Conservation (phyloP, 192 early-diverging fungal species). For the Backusella circina region DNA sequence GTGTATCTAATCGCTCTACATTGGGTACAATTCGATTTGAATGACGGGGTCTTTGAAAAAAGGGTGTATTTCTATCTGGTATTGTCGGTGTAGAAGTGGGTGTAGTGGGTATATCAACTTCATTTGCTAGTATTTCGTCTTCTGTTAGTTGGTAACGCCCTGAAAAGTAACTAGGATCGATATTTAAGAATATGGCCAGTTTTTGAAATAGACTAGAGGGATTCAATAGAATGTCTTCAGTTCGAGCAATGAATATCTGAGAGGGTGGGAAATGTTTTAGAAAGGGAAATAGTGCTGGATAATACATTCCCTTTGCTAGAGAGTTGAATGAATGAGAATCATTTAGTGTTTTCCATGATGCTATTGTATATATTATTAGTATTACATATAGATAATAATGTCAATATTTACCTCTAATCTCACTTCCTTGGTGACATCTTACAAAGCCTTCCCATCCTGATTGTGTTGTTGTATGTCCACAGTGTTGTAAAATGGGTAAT, state of each 20-base stretch:
- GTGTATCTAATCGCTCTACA: not conserved
- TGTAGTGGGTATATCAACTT: not conserved
- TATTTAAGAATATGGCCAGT: conserved; percentile 25
- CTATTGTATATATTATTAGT: not conserved
- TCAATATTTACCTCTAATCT: conserved; percentile 15
- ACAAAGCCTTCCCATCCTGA: conserved; percentile 33
- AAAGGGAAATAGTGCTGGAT: conserved; percentile 28
- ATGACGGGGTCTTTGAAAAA: not conserved
- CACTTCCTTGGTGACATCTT: conserved; percentile 31
- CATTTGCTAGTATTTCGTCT: not conserved
- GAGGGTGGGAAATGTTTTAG: conserved; percentile 25
- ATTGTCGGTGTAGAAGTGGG: not conserved
- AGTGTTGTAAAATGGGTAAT: conserved; percentile 27
- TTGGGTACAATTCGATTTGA: not conserved
- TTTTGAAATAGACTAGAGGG: conserved; percentile 22
- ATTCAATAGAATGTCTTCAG: conserved; percentile 26
- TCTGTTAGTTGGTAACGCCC: not conserved
- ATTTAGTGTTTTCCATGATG: not conserved
- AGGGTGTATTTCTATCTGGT: not conserved
- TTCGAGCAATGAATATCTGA: conserved; percentile 24
- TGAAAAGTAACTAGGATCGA: conserved; percentile 22
- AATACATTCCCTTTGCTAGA: conserved; percentile 34
- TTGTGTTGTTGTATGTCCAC: conserved; percentile 30
- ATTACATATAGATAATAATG: not conserved
- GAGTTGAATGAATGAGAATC: conserved; percentile 16